Percentiles rank a stretch among this genome's conserved stretches.
These are phyloP conservation scores for Pyrus bretschneideri DNA, from an alignment of 306 rosid genomes.

Conservation along the genomic window DNA sequence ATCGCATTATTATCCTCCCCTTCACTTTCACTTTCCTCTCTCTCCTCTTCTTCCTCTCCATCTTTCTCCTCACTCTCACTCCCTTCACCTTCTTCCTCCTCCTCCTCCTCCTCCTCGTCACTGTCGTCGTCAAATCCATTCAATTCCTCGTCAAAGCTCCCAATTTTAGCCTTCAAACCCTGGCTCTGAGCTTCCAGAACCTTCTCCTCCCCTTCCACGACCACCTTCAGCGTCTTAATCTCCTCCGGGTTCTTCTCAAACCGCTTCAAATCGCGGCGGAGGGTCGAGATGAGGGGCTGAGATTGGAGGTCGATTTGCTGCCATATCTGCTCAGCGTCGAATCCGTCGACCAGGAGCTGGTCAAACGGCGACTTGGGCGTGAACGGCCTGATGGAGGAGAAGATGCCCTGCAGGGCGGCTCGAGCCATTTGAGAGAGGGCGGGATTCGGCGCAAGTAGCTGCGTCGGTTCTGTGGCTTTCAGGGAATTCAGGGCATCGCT, in stretches of 20 bases:
- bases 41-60: constrained; percentile 2
- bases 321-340: constrained; percentile 97
- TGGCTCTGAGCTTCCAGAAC: not conserved
- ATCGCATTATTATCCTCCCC: constrained; percentile 23
- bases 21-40: constrained; percentile 14
- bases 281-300: constrained; percentile 54
- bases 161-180: constrained; percentile 23
- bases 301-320: constrained; percentile 89
- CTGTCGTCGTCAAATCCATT: constrained; percentile 4
- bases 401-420: constrained; percentile 53
- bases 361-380: constrained; percentile 65
- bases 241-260: constrained; percentile 47
- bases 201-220: constrained; percentile 19
- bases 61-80: constrained; percentile 3
- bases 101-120: constrained; percentile 6
- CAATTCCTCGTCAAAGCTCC: constrained; percentile 44
- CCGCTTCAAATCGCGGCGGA: constrained; percentile 64
- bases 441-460: constrained; percentile 46
- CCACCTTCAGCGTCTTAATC: constrained; percentile 34
- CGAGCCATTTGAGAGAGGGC: constrained; percentile 56
- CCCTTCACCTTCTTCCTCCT: constrained; percentile 2
- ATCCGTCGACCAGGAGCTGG: constrained; percentile 63
- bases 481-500: constrained; percentile 45
- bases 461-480: constrained; percentile 46
- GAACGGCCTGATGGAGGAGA: constrained; percentile 59